These are phyloP conservation scores for Fragaria ananassa DNA, from an alignment of 306 rosid species.

Conservation along the genomic window DNA sequence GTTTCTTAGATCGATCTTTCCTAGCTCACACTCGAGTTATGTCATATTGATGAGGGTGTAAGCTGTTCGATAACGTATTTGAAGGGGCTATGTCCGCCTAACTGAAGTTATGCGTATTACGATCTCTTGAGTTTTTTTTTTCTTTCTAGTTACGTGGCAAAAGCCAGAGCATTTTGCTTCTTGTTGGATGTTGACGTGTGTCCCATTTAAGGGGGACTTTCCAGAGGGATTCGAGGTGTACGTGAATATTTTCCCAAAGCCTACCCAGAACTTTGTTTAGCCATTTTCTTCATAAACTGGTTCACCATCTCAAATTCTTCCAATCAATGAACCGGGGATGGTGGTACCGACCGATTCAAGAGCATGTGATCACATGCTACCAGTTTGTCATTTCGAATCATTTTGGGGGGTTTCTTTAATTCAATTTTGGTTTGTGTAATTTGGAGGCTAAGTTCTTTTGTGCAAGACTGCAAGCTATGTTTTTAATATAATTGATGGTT, in stretches of 20 bases:
- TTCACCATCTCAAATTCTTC: slow-evolving; percentile 12
- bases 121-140: neutral
- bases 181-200: slow-evolving; percentile 10
- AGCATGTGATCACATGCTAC: slow-evolving; percentile 84
- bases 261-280: neutral
- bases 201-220: neutral
- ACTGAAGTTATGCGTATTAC: too few species aligned
- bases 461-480: neutral
- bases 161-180: neutral
- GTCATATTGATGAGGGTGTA: too few species aligned
- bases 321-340: slow-evolving; percentile 46
- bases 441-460: slow-evolving; percentile 5
- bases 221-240: slow-evolving; percentile 7
- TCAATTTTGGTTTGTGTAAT: neutral
- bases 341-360: slow-evolving; percentile 50
- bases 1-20: too few species aligned
- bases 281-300: neutral
- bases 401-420: neutral
- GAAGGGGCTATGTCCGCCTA: too few species aligned
- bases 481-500: slow-evolving; percentile 18
- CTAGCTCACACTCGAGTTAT: too few species aligned
- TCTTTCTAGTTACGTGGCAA: neutral
- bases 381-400: slow-evolving; percentile 39
- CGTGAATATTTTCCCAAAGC: neutral
- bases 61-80: too few species aligned